A percentile compares a stretch with the other conserved stretches of the same genome.
phyloP scores from a whole-genome alignment of 768 basidiomycete genomes.

The Leccinum uliginosum region DNA sequence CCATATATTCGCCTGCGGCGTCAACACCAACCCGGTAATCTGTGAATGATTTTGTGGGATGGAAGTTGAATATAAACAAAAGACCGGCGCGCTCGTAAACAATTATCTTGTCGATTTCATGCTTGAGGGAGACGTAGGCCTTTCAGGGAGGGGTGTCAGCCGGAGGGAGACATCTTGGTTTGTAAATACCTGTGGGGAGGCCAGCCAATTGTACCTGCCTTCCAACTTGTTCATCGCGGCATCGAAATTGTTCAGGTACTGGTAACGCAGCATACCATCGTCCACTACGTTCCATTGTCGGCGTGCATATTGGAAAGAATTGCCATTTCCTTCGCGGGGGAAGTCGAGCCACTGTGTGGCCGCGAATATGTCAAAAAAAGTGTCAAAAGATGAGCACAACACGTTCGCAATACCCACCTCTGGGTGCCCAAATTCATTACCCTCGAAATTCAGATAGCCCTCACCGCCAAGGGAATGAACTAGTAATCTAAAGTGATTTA shows the following conservation, averaged over 20 bases:
- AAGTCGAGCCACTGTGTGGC: slow-evolving; percentile 92
- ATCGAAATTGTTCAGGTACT: slow-evolving; percentile 92
- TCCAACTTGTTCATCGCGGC: slow-evolving; percentile 86
- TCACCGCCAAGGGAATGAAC: slow-evolving; percentile 94
- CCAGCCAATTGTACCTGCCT: slow-evolving; percentile 79
- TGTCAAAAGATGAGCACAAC: background rate
- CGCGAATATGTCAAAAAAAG: background rate
- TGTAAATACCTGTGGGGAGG: slow-evolving; percentile 60
- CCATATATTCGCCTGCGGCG: slow-evolving; percentile 75
- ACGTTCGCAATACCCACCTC: slow-evolving; percentile 50
- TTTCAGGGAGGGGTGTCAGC: slow-evolving; percentile 27
- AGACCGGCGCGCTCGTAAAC: slow-evolving; percentile 93
- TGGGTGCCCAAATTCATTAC: slow-evolving; percentile 98
- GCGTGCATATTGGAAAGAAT: slow-evolving; percentile 95
- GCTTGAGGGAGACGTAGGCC: slow-evolving; percentile 92
- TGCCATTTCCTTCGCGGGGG: slow-evolving; percentile 91
- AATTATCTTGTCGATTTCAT: slow-evolving; percentile 89
- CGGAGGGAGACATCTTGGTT: background rate
- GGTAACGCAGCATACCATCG: slow-evolving; percentile 83
- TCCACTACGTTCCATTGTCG: slow-evolving; percentile 96
- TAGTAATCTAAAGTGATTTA: slow-evolving; percentile 53
- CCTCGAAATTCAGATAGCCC: slow-evolving; percentile 96
- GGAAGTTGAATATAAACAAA: slow-evolving; percentile 97
- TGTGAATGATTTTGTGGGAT: slow-evolving; percentile 83
- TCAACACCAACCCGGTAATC: slow-evolving; percentile 95